Conservation (phyloP, 768 basidiomycete genomes). For the Macrolepiota fuliginosa region DNA sequence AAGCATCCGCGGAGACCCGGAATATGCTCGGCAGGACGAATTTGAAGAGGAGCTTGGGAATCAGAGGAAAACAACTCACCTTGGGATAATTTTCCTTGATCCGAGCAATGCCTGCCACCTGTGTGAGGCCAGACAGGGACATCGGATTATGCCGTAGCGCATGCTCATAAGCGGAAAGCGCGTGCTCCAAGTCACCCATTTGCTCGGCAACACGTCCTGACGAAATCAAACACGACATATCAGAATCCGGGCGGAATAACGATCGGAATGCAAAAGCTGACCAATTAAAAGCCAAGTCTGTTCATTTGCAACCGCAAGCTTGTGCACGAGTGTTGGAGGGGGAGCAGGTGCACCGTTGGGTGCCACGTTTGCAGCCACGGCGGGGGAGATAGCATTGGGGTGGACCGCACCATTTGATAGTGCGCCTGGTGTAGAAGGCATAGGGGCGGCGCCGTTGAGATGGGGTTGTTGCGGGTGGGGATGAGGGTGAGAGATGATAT, state of each 20-base stretch:
- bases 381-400: slow-evolving; percentile 43
- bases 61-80: slow-evolving; percentile 45
- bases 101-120: slow-evolving; percentile 94
- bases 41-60: slow-evolving; percentile 13
- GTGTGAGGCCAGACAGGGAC: slow-evolving; percentile 86
- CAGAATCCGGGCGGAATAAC: slow-evolving; percentile 7
- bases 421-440: slow-evolving; percentile 43
- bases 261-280: slow-evolving; percentile 29
- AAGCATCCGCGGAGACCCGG: slow-evolving; percentile 37
- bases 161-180: slow-evolving; percentile 90
- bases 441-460: slow-evolving; percentile 47
- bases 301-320: slow-evolving; percentile 84
- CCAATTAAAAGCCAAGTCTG: slow-evolving; percentile 96
- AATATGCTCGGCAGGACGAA: slow-evolving; percentile 21
- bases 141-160: slow-evolving; percentile 94
- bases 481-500: slow-evolving; percentile 25
- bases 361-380: slow-evolving; percentile 33
- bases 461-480: slow-evolving; percentile 45
- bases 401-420: slow-evolving; percentile 42
- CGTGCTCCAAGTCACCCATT: slow-evolving; percentile 91
- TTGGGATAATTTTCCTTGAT: slow-evolving; percentile 97
- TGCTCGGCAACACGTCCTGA: slow-evolving; percentile 94
- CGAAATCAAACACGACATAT: slow-evolving; percentile 18
- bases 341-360: slow-evolving; percentile 32
- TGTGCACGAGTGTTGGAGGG: slow-evolving; percentile 56